Percentiles rank a stretch among this genome's conserved stretches.
Evolutionary conservation across 2,329 filamentous ascomycete species (phyloP).

Genomic region (Septoria linicola): DNA sequence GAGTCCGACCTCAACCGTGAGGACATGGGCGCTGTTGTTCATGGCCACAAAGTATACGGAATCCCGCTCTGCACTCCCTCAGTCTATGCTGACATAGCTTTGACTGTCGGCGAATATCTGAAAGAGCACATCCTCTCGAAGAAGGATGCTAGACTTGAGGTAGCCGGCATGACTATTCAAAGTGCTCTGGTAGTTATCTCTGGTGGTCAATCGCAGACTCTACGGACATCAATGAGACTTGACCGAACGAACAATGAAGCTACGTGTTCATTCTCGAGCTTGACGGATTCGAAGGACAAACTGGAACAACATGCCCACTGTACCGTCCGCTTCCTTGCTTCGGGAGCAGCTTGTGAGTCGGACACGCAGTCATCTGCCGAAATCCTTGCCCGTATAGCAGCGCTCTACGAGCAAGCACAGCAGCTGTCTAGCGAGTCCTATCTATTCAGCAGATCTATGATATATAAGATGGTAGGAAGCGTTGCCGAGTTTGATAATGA

Average conservation of each 20-base stretch:
- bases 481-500: not conserved
- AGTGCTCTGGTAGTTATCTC: conserved; percentile 24
- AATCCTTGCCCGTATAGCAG: too few species aligned
- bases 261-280: not conserved
- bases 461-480: not conserved
- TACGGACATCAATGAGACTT: too few species aligned
- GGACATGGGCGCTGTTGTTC: conserved; percentile 41
- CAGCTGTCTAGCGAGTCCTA: too few species aligned
- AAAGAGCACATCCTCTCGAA: conserved; percentile 8
- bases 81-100: conserved; percentile 40
- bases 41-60: conserved; percentile 48
- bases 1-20: conserved; percentile 37
- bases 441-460: not conserved
- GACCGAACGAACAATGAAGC: too few species aligned
- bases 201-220: too few species aligned
- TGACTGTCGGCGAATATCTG: conserved; percentile 37
- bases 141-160: not conserved
- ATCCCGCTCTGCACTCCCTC: conserved; percentile 31
- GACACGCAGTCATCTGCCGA: too few species aligned
- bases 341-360: too few species aligned
- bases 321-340: too few species aligned
- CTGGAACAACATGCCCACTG: not conserved
- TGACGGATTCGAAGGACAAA: not conserved
- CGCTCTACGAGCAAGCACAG: too few species aligned
- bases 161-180: conserved; percentile 39